Base-by-base conservation (phyloP, 2,329 filamentous ascomycete genomes). In the Cladosporium sp. region DNA sequence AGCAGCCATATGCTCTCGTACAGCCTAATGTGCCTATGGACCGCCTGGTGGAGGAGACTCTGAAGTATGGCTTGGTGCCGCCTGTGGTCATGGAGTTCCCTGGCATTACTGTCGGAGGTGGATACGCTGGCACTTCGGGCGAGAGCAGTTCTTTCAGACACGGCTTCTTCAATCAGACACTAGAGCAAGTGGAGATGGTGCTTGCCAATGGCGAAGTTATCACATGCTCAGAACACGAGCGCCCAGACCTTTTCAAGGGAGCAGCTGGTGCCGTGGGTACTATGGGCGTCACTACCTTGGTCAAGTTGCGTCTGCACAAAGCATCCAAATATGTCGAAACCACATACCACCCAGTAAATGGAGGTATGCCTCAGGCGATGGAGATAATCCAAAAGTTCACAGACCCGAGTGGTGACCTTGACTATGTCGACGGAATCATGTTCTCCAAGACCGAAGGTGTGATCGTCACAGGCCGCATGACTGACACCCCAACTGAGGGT, bases 1-100 rank as follows among this genome's bases (percentile, higher is more conserved):
- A 84, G 68, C 68, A 69, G 11, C 66, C 74, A 18, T 75, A 72
- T 6, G 80, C 79, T 66, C 70, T 86, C 0, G 88, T 90, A 0
- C 88, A 91, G 71, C 88, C 88, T 0, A 91, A 91, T 69, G 88
- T 91, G 3, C 81, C 87, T 0, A 91, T 91, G 88, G 88, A 89
- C 66, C 78, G 78, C 0, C 79, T 91, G 1, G 83, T 90, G 0
- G 81, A 84, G 62, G 85, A 82, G 1, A 87, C 87, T 0, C 70
- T 88, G 56, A 74, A 77, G 5, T 72, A 85, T 58, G 84, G 84
- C 0, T 77, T 91, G 0, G 76, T 91, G 0, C 88, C 84, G 0
- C 84, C 84, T 0, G 87, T 91, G 0, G 87, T 91, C 4, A 90
- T 90, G 85, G 89, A 91, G 70, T 88, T 91, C 58, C 88, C 88